Evolutionary conservation across 2,329 filamentous ascomycete species (phyloP).

Genomic region (Gnomoniopsis sp.): DNA sequence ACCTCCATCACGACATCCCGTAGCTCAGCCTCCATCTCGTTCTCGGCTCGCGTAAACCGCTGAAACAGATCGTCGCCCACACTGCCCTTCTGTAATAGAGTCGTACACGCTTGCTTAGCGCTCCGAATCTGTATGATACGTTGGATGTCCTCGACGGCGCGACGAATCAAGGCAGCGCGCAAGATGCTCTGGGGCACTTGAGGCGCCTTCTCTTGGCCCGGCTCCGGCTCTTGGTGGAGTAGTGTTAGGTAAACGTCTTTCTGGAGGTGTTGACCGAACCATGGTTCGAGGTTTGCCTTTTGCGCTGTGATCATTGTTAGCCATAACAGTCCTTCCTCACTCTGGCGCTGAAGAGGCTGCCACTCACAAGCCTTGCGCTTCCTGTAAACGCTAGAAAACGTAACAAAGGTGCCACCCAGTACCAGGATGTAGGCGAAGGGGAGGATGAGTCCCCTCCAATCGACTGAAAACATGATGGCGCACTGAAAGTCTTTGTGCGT

Average conservation of each 20-base stretch:
- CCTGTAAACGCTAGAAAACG: slow-evolving; percentile 89
- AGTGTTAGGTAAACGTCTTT: slow-evolving; percentile 94
- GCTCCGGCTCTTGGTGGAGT: slow-evolving; percentile 69
- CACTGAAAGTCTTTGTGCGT: neutral
- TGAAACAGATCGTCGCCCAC: slow-evolving; percentile 97
- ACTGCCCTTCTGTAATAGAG: slow-evolving; percentile 81
- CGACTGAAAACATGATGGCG: slow-evolving; percentile 49
- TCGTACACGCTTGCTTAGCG: slow-evolving; percentile 82
- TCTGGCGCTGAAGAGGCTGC: neutral
- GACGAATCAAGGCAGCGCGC: slow-evolving; percentile 81
- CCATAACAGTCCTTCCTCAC: neutral
- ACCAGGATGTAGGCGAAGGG: slow-evolving; percentile 88
- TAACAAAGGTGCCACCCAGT: slow-evolving; percentile 81
- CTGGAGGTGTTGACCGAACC: slow-evolving; percentile 88
- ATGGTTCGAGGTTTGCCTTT: slow-evolving; percentile 83
- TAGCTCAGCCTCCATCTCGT: slow-evolving; percentile 95
- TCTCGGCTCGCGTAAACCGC: slow-evolving; percentile 85
- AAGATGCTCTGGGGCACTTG: slow-evolving; percentile 79
- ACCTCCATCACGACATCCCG: slow-evolving; percentile 93
- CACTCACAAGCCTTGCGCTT: slow-evolving; percentile 79
- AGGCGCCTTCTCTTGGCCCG: slow-evolving; percentile 62
- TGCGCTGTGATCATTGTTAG: slow-evolving; percentile 49
- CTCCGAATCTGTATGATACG: slow-evolving; percentile 85
- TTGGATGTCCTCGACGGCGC: slow-evolving; percentile 89
- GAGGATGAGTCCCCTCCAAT: slow-evolving; percentile 83